Base-by-base conservation (phyloP, 2,329 filamentous ascomycete genomes). In the Ciborinia camelliae region DNA sequence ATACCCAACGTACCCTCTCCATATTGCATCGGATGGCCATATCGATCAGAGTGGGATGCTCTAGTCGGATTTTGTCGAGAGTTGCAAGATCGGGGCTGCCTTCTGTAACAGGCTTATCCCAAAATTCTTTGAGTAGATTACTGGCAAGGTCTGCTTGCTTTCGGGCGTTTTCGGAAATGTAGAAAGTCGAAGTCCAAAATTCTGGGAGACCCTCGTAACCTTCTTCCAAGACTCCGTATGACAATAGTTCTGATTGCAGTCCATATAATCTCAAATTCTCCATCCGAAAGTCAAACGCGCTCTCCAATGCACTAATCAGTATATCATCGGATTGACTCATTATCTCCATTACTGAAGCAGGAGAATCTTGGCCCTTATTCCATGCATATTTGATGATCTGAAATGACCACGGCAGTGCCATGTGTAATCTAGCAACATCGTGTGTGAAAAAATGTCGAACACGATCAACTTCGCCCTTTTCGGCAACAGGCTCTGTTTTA, bases 381-480 rank as follows among this genome's bases (percentile, higher is more conserved):
- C 88, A 89, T 65, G 89, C 81, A 64, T 89, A 85, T 74, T 90
- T 91, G 75, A 94, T 88, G 18, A 87, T 86, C 74, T 90, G 88
- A 71, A 86, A 90, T 10, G 90, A 87, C 89, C 90, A 95, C 0
- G 90, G 89, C 55, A 96, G 82, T 51, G 95, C 86, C 64, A 90
- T 81, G 63, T 92, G 86, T 69, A 96, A 82, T 35, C 84, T 84
- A 76, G 85, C 85, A 39, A 92, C 81, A 72, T 93, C 90, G 70
- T 90, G 84, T 67, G 92, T 82, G 73, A 97, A 96, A 86, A 91
- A 97, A 71, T 92, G 87, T n/a, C 92, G 86, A 20, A 97, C 86
- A 9, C 84, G 81, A 73, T 97, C 92, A 12, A 88, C 84, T 74
- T 95, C 89, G n/a, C 87, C 88, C 28, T 82, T 81, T 45, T 85